Percentiles rank a stretch among this genome's conserved stretches.
Conservation (phyloP, 2,329 filamentous ascomycete species). For the Immersiporthe knoxdaviesiana region DNA sequence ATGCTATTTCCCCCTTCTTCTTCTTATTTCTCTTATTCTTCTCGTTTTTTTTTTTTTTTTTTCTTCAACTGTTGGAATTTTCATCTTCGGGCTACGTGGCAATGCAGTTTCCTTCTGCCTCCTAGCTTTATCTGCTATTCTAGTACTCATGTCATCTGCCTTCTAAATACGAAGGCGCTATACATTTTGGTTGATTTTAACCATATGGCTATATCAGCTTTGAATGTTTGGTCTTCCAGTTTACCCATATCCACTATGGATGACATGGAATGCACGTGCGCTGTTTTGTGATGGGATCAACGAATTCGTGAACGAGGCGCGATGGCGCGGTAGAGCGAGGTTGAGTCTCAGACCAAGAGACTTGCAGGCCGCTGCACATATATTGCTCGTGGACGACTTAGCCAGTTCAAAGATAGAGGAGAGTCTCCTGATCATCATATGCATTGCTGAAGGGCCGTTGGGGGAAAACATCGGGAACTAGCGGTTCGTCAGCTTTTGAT, state of each 20-base stretch:
- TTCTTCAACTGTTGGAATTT: background rate
- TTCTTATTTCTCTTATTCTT: background rate
- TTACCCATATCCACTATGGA: background rate
- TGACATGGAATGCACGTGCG: background rate
- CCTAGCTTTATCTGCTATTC: background rate
- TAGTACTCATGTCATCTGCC: background rate
- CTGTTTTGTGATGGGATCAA: too few species aligned
- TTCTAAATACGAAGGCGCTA: background rate
- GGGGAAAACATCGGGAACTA: background rate
- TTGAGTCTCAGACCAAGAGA: background rate
- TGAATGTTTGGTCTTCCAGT: background rate
- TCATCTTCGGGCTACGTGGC: background rate
- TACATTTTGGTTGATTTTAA: background rate
- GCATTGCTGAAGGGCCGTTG: background rate
- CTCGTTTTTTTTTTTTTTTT: too few species aligned
- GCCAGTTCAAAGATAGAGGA: background rate
- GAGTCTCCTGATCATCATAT: too few species aligned
- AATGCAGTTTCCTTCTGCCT: background rate
- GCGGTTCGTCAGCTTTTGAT: background rate
- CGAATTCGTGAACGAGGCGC: background rate
- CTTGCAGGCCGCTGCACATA: background rate
- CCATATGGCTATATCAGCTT: background rate
- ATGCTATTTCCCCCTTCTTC: too few species aligned
- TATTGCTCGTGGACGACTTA: background rate
- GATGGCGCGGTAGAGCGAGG: background rate